These are phyloP conservation scores for Carex cristatella DNA, from an alignment of 176 grass and related monocot genomes.

Conservation along the genomic window DNA sequence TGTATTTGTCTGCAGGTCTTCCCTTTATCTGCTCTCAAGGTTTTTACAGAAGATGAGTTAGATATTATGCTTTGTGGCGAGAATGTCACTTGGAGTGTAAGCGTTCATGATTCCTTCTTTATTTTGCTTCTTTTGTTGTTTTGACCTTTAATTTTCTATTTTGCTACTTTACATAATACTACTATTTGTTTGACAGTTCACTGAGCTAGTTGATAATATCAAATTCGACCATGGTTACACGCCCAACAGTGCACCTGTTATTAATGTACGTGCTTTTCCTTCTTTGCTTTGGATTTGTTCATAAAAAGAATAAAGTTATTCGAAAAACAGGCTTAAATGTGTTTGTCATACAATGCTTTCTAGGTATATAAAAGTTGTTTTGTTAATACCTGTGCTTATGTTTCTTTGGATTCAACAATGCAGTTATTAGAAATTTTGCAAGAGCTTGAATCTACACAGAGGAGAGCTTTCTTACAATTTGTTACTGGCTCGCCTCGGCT, in stretches of 20 bases:
- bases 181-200: slow-evolving; percentile 50
- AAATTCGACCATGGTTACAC: slow-evolving; percentile 98
- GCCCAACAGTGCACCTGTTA: slow-evolving; percentile 57
- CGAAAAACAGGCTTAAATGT: not conserved
- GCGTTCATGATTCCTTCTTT: slow-evolving; percentile 21
- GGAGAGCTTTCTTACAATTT: slow-evolving; percentile 96
- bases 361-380: not conserved
- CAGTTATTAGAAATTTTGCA: slow-evolving; percentile 93
- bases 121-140: not conserved
- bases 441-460: slow-evolving; percentile 56
- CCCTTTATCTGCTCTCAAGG: slow-evolving; percentile 49
- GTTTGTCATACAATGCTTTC: not conserved
- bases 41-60: slow-evolving; percentile 80
- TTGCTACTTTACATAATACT: slow-evolving; percentile 23
- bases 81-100: slow-evolving; percentile 85
- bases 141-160: slow-evolving; percentile 14
- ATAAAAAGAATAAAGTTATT: slow-evolving; percentile 10
- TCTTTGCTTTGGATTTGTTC: not conserved
- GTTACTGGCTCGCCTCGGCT: slow-evolving; percentile 90
- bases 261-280: slow-evolving; percentile 51
- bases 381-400: not conserved
- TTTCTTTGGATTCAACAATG: slow-evolving; percentile 26
- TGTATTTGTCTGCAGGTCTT: slow-evolving; percentile 59
- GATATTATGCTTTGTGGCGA: slow-evolving; percentile 81
- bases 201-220: slow-evolving; percentile 84